Evolutionary conservation across 2,329 filamentous ascomycete genomes (phyloP), one percentile per base, ranked within the genome.

Genomic region (Aspergillus oerlinghausenensis): DNA sequence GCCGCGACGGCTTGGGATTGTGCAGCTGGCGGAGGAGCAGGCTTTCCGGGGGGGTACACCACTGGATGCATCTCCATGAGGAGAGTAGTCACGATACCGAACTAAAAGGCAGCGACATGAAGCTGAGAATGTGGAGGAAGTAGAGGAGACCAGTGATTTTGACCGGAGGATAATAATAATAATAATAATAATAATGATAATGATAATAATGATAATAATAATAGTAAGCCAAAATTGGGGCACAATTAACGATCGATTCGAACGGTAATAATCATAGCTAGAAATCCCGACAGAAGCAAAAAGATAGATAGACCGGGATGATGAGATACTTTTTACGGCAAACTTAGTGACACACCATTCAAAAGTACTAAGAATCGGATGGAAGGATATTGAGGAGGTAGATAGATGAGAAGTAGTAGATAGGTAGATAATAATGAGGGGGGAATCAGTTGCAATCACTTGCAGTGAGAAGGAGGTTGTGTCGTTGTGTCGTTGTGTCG

Each of bases 61-160:
- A 65, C 61, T 49, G 60, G 66, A 61, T 55, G 67, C 58, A 65
- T 65, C 61, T 70, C 65, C 68, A 70, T 69, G 62, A 51, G 56
- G 58, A 56, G 62, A 59, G 51, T 55, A 45, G 55, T 35, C 43
- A 50, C 29, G 26, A 48, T 56, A 43, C 48, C 42, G 28, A 43
- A 47, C 25, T 52, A 56, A 45, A 49, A 51, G 61, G 54, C 57
- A 50, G 60, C 67, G 65, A 66, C 67, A 70, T 70, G 60, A 64
- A 65, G 60, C 60, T 19, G 26, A 25, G 3, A 8, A 19, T 21
- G 19, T 23, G 23, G 25, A 57, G 55, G 49, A 8, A 25, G 55
- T 28, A 9, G 50, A 52, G 49, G 5, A 50, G 28, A 8, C 49
- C 28, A 19, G 10, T 14, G 23, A 29, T 38, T 38, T 19, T 29